phyloP scores from a whole-genome alignment of 768 basidiomycete genomes.

The Tremella yokohamensis region DNA sequence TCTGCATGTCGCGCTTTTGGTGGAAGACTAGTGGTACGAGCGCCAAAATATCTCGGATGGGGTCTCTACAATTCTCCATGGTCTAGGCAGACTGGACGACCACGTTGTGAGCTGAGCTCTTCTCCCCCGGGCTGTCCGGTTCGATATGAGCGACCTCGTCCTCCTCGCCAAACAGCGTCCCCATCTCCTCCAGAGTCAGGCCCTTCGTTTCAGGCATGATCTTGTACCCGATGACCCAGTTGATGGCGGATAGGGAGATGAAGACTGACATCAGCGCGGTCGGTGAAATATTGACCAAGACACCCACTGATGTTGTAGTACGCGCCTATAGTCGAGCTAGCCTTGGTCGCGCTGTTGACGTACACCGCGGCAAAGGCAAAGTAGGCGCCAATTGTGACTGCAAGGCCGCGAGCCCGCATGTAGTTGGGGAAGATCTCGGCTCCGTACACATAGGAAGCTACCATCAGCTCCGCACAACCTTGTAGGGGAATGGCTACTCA shows the following conservation, averaged over 20 bases:
- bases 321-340: background rate
- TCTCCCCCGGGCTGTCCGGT: too few relatives aligned
- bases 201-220: conserved; percentile 8
- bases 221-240: conserved; percentile 3
- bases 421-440: conserved; percentile 26
- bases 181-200: conserved; percentile 8
- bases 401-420: conserved; percentile 12
- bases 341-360: background rate
- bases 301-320: conserved; percentile 10
- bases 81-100: too few relatives aligned
- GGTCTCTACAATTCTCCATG: too few relatives aligned
- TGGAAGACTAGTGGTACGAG: too few relatives aligned
- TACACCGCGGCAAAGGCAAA: conserved; percentile 8
- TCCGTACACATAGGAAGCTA: conserved; percentile 19
- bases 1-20: too few relatives aligned
- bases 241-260: conserved; percentile 4
- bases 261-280: conserved; percentile 1
- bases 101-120: too few relatives aligned
- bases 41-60: too few relatives aligned
- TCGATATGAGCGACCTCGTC: too few relatives aligned
- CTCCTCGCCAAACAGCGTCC: conserved; percentile 8
- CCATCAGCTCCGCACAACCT: background rate
- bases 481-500: background rate
- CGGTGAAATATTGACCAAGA: too few relatives aligned
- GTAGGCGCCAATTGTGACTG: conserved; percentile 5